Evolutionary conservation across 352 stramenopile genomes (phyloP).

Genomic region (Pythium periplocum): DNA sequence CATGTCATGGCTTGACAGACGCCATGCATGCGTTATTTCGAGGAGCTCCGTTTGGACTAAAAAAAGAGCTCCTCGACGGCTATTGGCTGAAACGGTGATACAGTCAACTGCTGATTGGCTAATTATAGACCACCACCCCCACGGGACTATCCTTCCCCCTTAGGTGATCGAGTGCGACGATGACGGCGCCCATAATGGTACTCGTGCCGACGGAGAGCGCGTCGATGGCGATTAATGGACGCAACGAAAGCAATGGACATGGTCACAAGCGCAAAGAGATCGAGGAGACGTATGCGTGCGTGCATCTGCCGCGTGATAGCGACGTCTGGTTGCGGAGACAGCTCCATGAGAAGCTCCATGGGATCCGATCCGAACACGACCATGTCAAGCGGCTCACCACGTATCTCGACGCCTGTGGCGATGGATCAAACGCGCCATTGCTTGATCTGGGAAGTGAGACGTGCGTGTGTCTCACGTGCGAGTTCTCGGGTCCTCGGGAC

Average conservation of each 20-base stretch:
- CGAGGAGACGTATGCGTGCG: slow-evolving; percentile 2
- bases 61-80: no score
- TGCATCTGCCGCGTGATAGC: slow-evolving; percentile 1
- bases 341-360: slow-evolving; percentile 9
- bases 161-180: not conserved
- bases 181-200: not conserved
- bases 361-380: not conserved
- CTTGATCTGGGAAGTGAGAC: slow-evolving; percentile 13
- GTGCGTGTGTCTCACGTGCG: slow-evolving; percentile 47
- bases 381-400: not conserved
- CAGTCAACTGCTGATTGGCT: not conserved
- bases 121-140: no score
- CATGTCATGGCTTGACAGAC: no score
- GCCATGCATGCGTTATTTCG: no score
- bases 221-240: not conserved
- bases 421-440: no score
- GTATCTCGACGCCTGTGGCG: not conserved
- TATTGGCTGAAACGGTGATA: no score
- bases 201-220: not conserved
- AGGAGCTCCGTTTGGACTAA: no score
- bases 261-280: slow-evolving; percentile 10
- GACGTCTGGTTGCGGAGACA: slow-evolving; percentile 1
- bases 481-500: slow-evolving; percentile 38
- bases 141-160: no score
- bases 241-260: not conserved